Evolutionary conservation across 805 yeast genomes (phyloP).

Genomic region (Kluyveromyces wickerhamii): DNA sequence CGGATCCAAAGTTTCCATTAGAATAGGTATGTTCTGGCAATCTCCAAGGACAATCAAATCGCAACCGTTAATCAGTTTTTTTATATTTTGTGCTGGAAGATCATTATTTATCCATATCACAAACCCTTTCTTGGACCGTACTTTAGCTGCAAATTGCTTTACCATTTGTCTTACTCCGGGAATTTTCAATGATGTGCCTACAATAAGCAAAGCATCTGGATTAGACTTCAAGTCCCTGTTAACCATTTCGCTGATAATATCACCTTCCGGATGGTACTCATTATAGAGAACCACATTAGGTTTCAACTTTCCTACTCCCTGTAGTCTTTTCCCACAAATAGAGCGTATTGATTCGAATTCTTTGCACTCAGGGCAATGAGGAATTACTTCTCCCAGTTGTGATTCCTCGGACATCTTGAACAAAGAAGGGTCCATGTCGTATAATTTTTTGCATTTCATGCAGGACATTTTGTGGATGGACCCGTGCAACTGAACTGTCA

Average conservation of each 20-base stretch:
- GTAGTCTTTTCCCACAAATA: slow-evolving; percentile 58
- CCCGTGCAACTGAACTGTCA: slow-evolving; percentile 78
- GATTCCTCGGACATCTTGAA: slow-evolving; percentile 35
- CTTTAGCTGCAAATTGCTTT: slow-evolving; percentile 49
- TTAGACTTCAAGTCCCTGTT: slow-evolving; percentile 53
- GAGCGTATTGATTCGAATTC: slow-evolving; percentile 49
- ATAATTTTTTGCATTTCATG: slow-evolving; percentile 60
- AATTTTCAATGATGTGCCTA: slow-evolving; percentile 79
- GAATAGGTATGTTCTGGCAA: slow-evolving; percentile 47
- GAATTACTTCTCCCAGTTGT: slow-evolving; percentile 24
- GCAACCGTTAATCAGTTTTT: slow-evolving; percentile 42
- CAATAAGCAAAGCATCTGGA: slow-evolving; percentile 74
- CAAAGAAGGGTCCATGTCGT: slow-evolving; percentile 43
- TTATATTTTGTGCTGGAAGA: slow-evolving; percentile 42
- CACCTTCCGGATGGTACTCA: slow-evolving; percentile 82
- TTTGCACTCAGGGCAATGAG: slow-evolving; percentile 59
- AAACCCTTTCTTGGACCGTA: slow-evolving; percentile 49
- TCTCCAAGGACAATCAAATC: slow-evolving; percentile 59
- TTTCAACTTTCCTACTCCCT: slow-evolving; percentile 51
- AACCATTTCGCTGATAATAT: slow-evolving; percentile 69
- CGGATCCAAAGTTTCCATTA: too few relatives aligned
- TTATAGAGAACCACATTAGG: slow-evolving; percentile 65
- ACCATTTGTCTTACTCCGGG: slow-evolving; percentile 62
- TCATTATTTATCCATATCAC: slow-evolving; percentile 57
- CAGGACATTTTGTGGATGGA: slow-evolving; percentile 67